Base-by-base conservation (phyloP, 805 yeast genomes). In the Monosporozyma unispora region DNA sequence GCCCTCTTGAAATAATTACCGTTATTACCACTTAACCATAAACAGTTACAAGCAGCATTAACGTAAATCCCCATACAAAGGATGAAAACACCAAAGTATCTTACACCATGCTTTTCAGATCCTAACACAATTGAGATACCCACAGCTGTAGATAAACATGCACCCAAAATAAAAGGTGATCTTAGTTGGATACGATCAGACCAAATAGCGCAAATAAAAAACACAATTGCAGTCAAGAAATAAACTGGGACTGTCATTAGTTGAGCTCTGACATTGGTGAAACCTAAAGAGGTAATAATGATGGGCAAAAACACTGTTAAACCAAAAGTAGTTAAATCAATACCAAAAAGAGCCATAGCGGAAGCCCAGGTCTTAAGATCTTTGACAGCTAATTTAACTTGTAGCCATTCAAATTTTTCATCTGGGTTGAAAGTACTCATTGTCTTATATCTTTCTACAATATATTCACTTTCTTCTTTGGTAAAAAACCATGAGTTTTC, bases 201-300 rank as follows among this genome's bases (percentile, higher is more conserved):
- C 50, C 73, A 53, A 51, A 72, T 69, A 0, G 95, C 91, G n/a
- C 76, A 54, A 3, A 78, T 57, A 67, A 82, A 80, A 42, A 82
- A 77, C 31, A 77, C 69, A 5, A 83, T 88, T 60, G 87, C 84
- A 0, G 95, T 86, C 27, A 75, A 69, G 40, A 86, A 72, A 90
- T 95, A 88, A 19, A 96, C 95, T 56, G 87, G 89, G 45, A 88
- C 86, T 0, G 95, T 84, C 68, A 82, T 82, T 49, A 83, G 77
- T 65, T 88, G 88, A 9, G 95, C 91, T 49, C 77, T 71, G 58
- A 80, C 83, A 2, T 87, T 81, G 2, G 87, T 75, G 70, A 82
- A 56, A 52, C 72, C 65, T 64, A 67, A 50, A 50, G 69, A 51
- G 39, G 62, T 48, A 47, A 58, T 54, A 50, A 66, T 60, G 29